Base-by-base conservation (phyloP, 305 asterid genomes). In the Fraxinus xanthoxyloides region DNA sequence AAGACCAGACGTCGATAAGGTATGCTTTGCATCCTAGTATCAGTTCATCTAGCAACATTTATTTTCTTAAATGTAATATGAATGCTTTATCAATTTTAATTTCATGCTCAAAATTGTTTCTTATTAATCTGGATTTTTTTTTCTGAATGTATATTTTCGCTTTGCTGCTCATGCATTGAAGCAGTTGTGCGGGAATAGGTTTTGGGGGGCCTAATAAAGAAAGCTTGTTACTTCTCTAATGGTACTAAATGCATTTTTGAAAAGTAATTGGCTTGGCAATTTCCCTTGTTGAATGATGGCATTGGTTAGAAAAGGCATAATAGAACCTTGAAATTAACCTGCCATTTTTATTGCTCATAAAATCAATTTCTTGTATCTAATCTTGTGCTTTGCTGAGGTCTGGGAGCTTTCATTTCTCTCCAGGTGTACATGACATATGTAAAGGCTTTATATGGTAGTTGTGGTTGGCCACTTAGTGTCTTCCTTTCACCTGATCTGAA, bases 351-450 rank as follows among this genome's bases (percentile, higher is more conserved):
- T 17, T 3, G n/a, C 13, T 0, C n/a, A n/a, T n/a, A 28, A 8
- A 40, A 36, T 13, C 7, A 1, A 56, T 80, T 73, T 31, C 9
- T 35, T 38, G 80, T 21, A 65, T 8, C 24, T 77, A 51, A 23
- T 38, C 80, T 46, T 13, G 21, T 28, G 36, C 23, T 23, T 81
- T 8, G 75, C 61, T 78, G 28, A 46, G 31, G 72, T 21, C 30
- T 24, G 31, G 9, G 32, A 2, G 15, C 46, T 82, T 48, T 65
- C 69, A 38, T 38, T 38, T 80, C 78, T 72, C 31, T 81, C 51
- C 86, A 95, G 98, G 99, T 95, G 61, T 94, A 95, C 90, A 95
- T 95, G 99, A 93, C 99, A 23, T 95, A 92, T 80, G 97, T 95
- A 81, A 97, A 94, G 82, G 97, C 99, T 15, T 84, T 95, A 48